Evolutionary conservation across 768 basidiomycete genomes (phyloP), one percentile per base, ranked within the genome.

Genomic region (Naganishia kalamii): DNA sequence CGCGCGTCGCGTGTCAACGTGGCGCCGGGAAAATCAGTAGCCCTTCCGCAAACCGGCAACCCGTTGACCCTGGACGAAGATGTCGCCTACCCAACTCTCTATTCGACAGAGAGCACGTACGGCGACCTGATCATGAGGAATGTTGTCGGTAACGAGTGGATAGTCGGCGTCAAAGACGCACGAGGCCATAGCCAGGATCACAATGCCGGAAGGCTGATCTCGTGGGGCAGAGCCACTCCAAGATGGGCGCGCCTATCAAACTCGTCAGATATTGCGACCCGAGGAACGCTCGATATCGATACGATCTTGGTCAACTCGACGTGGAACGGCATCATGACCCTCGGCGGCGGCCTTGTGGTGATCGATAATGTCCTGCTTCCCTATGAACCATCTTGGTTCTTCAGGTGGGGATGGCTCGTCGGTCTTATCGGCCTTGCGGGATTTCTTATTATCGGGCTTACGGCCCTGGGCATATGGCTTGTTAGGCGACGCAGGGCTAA

Each of bases 331-430:
- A 25, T 46, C 60, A 46, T 54, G 48, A 88, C 88, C 13, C 85
- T 88, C 37, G 86, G 84, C 0, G 94, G 93, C 0, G 94, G 94
- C 3, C 90, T 97, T 41, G 83, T 97, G 65, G 84, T 87, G 78
- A 88, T 98, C 65, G 90, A 96, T 80, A 82, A 82, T 44, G 81
- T 97, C 13, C 80, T 99, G 61, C 73, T 86, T 25, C 96, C 96
- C 35, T 98, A 92, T 75, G 80, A 86, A 65, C 91, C 94, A 3
- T 82, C 86, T 4, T 90, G 89, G 90, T 92, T 66, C n/a, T 52
- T 59, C 60, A 66, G 69, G 40, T 77, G 74, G 74, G 75, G 74
- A 2, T 71, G 71, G 70, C 81, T 82, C 4, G 89, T 90, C 0
- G 70, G n/a, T 7, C 19, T 64, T 23, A 23, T 57, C 27, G 50